Base-by-base conservation (phyloP, 2,329 filamentous ascomycete genomes). In the Ophiostoma tasmaniense region DNA sequence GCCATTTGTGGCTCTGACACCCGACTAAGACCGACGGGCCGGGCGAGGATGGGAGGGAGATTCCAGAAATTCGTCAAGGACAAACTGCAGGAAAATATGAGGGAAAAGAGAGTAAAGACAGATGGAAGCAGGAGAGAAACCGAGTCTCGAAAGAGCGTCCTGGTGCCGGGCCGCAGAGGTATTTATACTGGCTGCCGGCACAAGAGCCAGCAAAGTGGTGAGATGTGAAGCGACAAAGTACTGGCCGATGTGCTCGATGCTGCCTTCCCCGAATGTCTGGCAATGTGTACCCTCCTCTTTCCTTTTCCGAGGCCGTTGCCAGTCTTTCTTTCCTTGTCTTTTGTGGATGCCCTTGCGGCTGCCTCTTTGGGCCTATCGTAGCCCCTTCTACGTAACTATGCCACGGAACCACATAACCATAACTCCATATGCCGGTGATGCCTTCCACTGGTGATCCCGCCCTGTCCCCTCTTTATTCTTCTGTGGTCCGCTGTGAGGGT, bases 111-210 rank as follows among this genome's bases (percentile, higher is more conserved):
- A 39, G 55, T 8, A 25, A 35, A 35, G 17, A 22, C 33, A 30
- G 30, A 30, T 55, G 25, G 37, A 13, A 55, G 55, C 33, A 14
- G 55, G 65, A 42, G 42, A 37, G 50, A 52, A 61, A 67, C 5
- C 6, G 39, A 52, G 42, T 35, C 64, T 33, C 65, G 50, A 50
- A 67, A 67, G 39, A 22, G n/a, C 35, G n/a, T 61, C 61, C 28
- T 39, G 68, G 70, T 73, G 66, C 71, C 68, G 71, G 71, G 70
- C 62, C 71, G 65, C 72, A 20, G 61, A 64, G 72, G 73, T 78
- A 76, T 79, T 78, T 79, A 79, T 79, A 79, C 72, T 73, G 37
- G 37, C 10, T 2, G 66, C 70, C 64, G 64, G 64, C 66, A 45
- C 4, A 45, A 28, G 30, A 64, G 61, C 11, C 61, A 64, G 61